A percentile compares a stretch with the other conserved stretches of the same genome.
Conservation (phyloP, 192 early-diverging fungal genomes). For the Coemansia sp. region DNA sequence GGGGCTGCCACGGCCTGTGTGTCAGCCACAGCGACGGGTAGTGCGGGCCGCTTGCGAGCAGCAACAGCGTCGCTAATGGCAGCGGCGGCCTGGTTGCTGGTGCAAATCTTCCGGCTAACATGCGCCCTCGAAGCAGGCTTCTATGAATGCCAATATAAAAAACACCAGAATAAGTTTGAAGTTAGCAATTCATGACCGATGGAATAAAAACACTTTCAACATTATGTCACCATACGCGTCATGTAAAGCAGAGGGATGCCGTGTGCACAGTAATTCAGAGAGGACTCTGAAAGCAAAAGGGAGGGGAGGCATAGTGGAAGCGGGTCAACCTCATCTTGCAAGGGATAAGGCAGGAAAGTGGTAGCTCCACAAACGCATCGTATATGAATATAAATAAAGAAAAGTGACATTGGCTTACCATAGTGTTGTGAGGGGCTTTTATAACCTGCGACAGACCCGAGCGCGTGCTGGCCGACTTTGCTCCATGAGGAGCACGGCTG, state of each 20-base stretch:
- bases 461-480: neutral
- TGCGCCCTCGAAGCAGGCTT: slow-evolving; percentile 9
- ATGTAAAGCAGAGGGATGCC: too few relatives aligned
- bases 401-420: neutral
- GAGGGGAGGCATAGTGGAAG: neutral
- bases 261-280: too few relatives aligned
- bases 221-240: too few relatives aligned
- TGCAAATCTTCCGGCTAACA: slow-evolving; percentile 6
- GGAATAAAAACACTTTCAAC: too few relatives aligned
- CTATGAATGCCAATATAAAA: slow-evolving; percentile 14
- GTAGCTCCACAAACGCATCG: too few relatives aligned
- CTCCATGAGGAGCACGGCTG: neutral
- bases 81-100: slow-evolving; percentile 1
- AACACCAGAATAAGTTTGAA: too few relatives aligned
- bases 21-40: neutral
- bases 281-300: too few relatives aligned
- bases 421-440: neutral
- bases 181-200: slow-evolving; percentile 9
- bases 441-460: neutral
- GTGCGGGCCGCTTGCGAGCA: too few relatives aligned
- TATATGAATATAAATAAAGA: neutral
- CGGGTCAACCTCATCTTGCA: neutral
- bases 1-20: neutral
- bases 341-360: neutral
- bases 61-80: too few relatives aligned